Evolutionary conservation across 768 basidiomycete genomes (phyloP), one percentile per base, ranked within the genome.

Genomic region (Suillus sp.): DNA sequence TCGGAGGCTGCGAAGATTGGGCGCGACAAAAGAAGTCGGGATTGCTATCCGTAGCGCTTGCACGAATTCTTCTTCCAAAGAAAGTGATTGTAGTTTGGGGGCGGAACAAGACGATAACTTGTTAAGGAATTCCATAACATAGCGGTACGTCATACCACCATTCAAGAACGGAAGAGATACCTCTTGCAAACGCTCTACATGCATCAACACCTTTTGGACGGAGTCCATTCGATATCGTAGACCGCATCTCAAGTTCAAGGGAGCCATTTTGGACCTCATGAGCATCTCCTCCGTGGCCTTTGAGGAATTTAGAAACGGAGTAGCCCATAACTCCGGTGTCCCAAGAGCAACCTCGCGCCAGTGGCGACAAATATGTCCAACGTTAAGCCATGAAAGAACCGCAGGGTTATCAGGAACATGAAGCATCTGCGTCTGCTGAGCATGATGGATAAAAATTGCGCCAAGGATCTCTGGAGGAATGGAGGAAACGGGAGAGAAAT

Each of bases 201-300:
- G 77, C 47, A 65, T 61, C 62, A 78, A 68, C 35, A 74, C 72
- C 34, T 69, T 71, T 40, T 71, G 71, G 32, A 81, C 68, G 62
- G 48, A 73, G 51, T 62, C 66, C 65, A 32, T 67, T 72, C 59
- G 69, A 72, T 59, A 80, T 62, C 50, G 70, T 62, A 27, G 79
- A 69, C 72, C 69, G 3, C 58, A 34, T 45, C 54, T n/a, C 38
- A 74, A 50, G 45, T 62, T 63, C 55, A 74, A 54, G 43, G 76
- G 72, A 20, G 75, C 77, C 69, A 70, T 77, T 66, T 81, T 83
- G 3, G 83, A 84, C 30, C 83, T 75, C 45, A 68, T 70, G 25
- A 84, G 64, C 74, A 84, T 79, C 67, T 80, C 80, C 61, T 77
- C 72, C 20, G 75, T 76, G 78, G 80, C 80, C 38, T 64, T 66